These are phyloP conservation scores for Arthrinium puccinioides DNA, from an alignment of 2,329 filamentous ascomycete genomes.

Conservation along the genomic window DNA sequence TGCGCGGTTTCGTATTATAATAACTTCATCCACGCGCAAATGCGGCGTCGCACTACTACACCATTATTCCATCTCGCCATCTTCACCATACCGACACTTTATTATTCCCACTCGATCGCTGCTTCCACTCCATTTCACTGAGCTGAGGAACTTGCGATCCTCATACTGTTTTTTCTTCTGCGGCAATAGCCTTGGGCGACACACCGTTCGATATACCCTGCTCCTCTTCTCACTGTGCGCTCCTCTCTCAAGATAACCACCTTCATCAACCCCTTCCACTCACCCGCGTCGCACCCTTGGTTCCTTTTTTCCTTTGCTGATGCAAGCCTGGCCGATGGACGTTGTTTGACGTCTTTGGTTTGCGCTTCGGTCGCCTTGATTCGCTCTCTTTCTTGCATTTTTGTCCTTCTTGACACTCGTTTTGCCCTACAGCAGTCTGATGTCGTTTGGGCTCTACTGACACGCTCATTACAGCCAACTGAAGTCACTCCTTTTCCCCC, in stretches of 20 bases:
- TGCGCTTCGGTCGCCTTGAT: no score
- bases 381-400: neutral
- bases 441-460: neutral
- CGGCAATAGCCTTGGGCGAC: neutral
- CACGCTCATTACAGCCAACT: neutral
- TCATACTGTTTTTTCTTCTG: neutral
- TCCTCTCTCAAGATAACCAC: neutral
- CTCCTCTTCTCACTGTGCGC: neutral
- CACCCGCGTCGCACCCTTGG: neutral
- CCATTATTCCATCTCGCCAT: neutral
- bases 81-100: no score
- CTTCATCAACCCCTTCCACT: neutral
- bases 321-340: conserved; percentile 1
- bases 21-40: no score
- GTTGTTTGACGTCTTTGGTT: conserved; percentile 2
- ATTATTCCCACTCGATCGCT: no score
- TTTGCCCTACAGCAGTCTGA: neutral
- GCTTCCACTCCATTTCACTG: no score
- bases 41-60: no score
- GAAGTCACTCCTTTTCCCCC: neutral
- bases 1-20: no score
- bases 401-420: neutral
- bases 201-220: neutral
- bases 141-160: no score
- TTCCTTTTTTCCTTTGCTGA: neutral